Evolutionary conservation across 768 basidiomycete genomes (phyloP).

Genomic region (Panus rudis): DNA sequence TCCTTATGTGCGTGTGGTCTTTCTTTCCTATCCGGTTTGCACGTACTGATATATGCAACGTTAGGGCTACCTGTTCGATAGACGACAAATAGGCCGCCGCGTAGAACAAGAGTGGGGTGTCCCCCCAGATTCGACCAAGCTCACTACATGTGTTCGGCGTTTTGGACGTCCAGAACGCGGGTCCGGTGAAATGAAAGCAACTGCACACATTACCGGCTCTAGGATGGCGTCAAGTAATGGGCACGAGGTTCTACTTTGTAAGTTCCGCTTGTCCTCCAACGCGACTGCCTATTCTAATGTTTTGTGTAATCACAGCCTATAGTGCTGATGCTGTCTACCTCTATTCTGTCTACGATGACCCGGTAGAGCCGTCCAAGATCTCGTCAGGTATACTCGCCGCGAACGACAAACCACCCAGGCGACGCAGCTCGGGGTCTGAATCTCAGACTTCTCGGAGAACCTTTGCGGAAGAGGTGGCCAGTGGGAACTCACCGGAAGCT

Average conservation of each 20-base stretch:
- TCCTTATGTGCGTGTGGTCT: constrained; percentile 50
- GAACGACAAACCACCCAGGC: no score
- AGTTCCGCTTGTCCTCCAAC: constrained; percentile 1
- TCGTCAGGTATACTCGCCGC: no score
- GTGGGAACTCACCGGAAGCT: no score
- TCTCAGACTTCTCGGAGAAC: background rate
- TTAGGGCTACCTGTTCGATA: constrained; percentile 79
- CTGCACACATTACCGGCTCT: constrained; percentile 72
- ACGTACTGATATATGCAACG: constrained; percentile 7
- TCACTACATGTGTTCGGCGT: constrained; percentile 75
- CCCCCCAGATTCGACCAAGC: constrained; percentile 37
- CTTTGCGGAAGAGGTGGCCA: background rate
- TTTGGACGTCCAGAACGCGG: constrained; percentile 50
- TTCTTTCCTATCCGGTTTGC: background rate
- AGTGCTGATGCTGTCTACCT: constrained; percentile 67
- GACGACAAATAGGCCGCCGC: constrained; percentile 59
- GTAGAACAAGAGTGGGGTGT: constrained; percentile 68
- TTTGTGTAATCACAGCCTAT: constrained; percentile 43
- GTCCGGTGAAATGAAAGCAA: constrained; percentile 27
- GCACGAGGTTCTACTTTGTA: constrained; percentile 50
- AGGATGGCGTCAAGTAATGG: constrained; percentile 65
- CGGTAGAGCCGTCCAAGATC: constrained; percentile 22
- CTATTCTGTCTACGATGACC: constrained; percentile 66
- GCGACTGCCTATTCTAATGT: background rate
- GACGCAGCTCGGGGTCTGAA: no score